Evolutionary conservation across 345 rosid genomes (phyloP).

Genomic region (Acer saccharum): DNA sequence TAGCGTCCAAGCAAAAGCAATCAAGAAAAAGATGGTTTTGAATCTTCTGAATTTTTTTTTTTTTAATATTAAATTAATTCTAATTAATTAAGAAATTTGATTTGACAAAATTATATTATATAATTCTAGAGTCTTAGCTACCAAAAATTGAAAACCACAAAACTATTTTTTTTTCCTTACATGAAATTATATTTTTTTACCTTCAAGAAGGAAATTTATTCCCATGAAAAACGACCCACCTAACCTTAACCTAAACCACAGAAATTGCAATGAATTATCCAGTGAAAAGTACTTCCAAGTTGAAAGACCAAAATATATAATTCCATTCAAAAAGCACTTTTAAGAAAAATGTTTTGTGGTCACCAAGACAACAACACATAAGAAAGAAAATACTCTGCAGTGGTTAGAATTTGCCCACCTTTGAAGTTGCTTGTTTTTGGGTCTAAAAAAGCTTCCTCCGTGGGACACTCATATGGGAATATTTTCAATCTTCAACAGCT

Average conservation of each 20-base stretch:
- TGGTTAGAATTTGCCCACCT: conserved; percentile 1
- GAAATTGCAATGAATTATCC: too few relatives aligned
- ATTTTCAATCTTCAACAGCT: background rate
- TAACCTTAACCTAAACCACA: too few relatives aligned
- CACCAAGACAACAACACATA: background rate
- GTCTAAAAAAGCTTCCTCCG: background rate
- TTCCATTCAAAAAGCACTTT: conserved; percentile 6
- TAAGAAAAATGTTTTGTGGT: background rate
- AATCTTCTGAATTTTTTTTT: background rate
- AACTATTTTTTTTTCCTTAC: too few relatives aligned
- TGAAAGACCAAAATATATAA: background rate
- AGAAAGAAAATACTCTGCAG: background rate
- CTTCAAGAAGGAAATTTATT: too few relatives aligned
- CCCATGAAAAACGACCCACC: too few relatives aligned
- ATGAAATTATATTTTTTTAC: too few relatives aligned
- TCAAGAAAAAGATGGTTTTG: background rate
- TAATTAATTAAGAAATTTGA: background rate
- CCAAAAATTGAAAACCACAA: background rate
- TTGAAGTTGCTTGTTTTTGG: background rate
- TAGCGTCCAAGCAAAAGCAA: conserved; percentile 2
- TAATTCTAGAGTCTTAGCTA: background rate
- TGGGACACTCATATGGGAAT: background rate
- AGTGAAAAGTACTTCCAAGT: background rate
- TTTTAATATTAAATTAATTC: background rate
- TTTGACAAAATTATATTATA: background rate